Evolutionary conservation across 2,329 filamentous ascomycete genomes (phyloP), one percentile per base, ranked within the genome.

Genomic region (Bimuria novae-zelandiae): DNA sequence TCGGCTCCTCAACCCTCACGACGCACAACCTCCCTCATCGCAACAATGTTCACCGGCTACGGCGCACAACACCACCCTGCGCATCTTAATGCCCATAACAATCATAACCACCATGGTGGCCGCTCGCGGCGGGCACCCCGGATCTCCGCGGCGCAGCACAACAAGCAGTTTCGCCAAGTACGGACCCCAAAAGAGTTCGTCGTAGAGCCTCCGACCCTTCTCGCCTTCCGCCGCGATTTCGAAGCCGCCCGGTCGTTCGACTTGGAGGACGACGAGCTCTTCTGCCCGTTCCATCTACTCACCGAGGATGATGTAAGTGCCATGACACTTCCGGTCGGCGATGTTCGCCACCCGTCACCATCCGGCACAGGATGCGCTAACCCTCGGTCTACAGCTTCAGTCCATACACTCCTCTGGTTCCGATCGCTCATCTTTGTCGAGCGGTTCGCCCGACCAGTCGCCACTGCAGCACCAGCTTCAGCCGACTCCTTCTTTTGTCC

Each of bases 231-330:
- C 64, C 85, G 85, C 63, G 88, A 92, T 70, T 96, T 96, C 65
- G 92, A 97, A 78, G 89, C 91, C 60, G 91, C 90, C 54, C 86
- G 92, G 54, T 96, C 92, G 8, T 97, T 97, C 70, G 93, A 97
- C 65, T 83, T 97, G 57, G 93, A 97, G 70, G 93, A 97, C 73
- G 93, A 97, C 74, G 83, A 96, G 78, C 89, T 96, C 76, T 97
- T 97, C 76, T 97, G 92, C 77, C 93, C 93, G 1, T 80, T 80
- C 59, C 87, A 88, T 73, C 84, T 97, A 64, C 81, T 97, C 79
- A 96, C 92, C 30, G 92, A 97, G 78, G 92, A 84, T 76, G 92
- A 96, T 85, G 92, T 96, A 86, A 72, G 79, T 71, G 45, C 42
- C 49, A 53, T 50, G 35, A 22, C 50, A 32, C 50, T 57, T 55